phyloP scores from a whole-genome alignment of 352 stramenopile species.

The Globisporangium nodosum region DNA sequence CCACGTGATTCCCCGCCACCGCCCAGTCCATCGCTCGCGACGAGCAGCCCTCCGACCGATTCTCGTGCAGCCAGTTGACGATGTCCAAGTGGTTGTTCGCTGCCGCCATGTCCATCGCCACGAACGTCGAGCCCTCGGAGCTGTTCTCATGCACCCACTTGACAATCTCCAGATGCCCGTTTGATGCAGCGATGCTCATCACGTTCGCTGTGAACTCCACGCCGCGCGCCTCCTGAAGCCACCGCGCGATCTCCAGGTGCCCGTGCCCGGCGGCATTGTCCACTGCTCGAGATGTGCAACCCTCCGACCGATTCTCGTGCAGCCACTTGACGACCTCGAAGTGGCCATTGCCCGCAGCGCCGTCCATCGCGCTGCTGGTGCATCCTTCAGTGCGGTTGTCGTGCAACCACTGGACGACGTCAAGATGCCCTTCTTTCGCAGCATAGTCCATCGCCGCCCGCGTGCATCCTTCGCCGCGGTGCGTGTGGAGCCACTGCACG shows the following conservation, averaged over 20 bases:
- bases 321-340: slow-evolving; percentile 7
- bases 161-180: slow-evolving; percentile 3
- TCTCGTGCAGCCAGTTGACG: slow-evolving; percentile 10
- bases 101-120: slow-evolving; percentile 6
- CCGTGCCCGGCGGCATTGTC: slow-evolving; percentile 4
- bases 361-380: slow-evolving; percentile 5
- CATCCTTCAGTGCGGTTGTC: slow-evolving; percentile 2
- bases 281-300: slow-evolving; percentile 4
- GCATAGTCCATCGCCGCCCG: slow-evolving; percentile 4
- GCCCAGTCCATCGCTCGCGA: slow-evolving; percentile 15
- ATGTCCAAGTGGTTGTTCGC: slow-evolving; percentile 1
- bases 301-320: slow-evolving; percentile 1
- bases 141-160: slow-evolving; percentile 8
- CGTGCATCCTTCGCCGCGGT: slow-evolving; percentile 20
- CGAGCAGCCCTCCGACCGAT: slow-evolving; percentile 13
- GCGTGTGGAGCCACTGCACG: slow-evolving; percentile 48
- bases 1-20: slow-evolving; percentile 4
- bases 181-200: slow-evolving; percentile 3
- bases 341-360: slow-evolving; percentile 1
- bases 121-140: not conserved
- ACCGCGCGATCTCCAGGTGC: slow-evolving; percentile 1
- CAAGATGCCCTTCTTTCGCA: slow-evolving; percentile 1
- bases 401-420: slow-evolving; percentile 5
- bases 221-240: slow-evolving; percentile 3
- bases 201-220: slow-evolving; percentile 1